A percentile compares a stretch with the other conserved stretches of the same genome.
Conservation (phyloP, 208 protist species). For the Leishmania tropica region DNA sequence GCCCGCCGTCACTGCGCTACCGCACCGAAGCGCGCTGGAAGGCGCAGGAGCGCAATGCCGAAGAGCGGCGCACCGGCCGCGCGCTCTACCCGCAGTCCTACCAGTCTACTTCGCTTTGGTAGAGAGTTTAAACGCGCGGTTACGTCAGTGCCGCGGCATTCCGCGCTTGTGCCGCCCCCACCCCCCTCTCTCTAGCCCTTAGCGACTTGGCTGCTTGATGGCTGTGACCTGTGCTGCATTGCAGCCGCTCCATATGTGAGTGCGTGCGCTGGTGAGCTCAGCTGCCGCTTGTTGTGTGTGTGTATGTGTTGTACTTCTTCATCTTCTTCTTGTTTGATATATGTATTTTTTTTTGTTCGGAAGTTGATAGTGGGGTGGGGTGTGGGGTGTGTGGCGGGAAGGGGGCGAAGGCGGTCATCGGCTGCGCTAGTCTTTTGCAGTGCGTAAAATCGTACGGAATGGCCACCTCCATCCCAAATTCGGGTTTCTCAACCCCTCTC, state of each 20-base stretch:
- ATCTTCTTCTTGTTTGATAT: constrained; percentile 15
- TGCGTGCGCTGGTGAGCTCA: neutral
- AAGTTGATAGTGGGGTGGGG: neutral
- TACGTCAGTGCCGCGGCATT: neutral
- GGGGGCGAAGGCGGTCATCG: neutral
- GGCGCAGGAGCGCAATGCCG: constrained; percentile 34
- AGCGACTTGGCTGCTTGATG: neutral
- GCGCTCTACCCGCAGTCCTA: constrained; percentile 53
- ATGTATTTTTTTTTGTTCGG: constrained; percentile 3
- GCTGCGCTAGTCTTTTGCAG: neutral
- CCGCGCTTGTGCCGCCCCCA: neutral
- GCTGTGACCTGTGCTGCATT: neutral
- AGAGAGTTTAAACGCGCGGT: neutral
- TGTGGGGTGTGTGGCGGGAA: neutral
- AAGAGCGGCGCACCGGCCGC: constrained; percentile 56
- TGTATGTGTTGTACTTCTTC: neutral
- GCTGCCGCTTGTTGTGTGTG: too few species aligned
- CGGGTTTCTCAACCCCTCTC: neutral
- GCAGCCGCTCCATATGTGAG: neutral
- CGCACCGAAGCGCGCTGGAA: constrained; percentile 59
- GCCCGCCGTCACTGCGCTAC: constrained; percentile 35
- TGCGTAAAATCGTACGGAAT: neutral
- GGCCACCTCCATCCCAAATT: neutral
- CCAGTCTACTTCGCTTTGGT: constrained; percentile 71
- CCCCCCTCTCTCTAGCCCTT: neutral